Conservation (phyloP, 2,329 filamentous ascomycete genomes). For the Colletotrichum coccodes region DNA sequence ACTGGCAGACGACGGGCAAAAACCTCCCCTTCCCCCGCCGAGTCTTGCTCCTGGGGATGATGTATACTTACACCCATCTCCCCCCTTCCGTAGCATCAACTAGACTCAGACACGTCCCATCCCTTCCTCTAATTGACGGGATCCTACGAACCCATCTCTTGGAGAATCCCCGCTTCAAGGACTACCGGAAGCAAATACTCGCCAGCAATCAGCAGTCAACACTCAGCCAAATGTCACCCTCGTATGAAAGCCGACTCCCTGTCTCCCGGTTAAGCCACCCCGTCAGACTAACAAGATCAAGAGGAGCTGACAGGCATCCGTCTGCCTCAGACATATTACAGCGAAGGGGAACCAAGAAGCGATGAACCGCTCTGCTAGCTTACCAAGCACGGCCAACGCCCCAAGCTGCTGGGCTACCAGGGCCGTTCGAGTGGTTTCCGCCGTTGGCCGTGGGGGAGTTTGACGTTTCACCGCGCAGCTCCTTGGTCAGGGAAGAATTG, state of each 20-base stretch:
- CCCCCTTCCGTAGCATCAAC: not conserved
- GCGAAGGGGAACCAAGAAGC: not conserved
- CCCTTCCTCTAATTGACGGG: slow-evolving; percentile 28
- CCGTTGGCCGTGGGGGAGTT: not conserved
- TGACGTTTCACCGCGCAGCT: slow-evolving; percentile 30
- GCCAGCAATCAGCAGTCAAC: slow-evolving; percentile 7
- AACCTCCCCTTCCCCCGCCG: not conserved
- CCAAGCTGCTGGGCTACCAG: not conserved
- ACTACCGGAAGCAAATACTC: not conserved
- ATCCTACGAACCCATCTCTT: slow-evolving; percentile 6
- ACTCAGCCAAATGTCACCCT: not conserved
- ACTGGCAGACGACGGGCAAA: not conserved
- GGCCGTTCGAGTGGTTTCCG: not conserved
- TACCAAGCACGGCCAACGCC: not conserved
- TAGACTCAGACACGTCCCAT: not conserved
- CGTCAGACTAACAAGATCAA: slow-evolving; percentile 3
- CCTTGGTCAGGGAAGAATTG: slow-evolving; percentile 12
- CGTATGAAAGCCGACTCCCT: not conserved
- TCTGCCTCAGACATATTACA: slow-evolving; percentile 13
- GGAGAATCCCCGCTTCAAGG: not conserved
- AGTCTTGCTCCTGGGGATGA: not conserved
- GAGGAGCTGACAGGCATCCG: slow-evolving; percentile 16
- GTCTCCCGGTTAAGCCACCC: not conserved
- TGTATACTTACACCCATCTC: not conserved
- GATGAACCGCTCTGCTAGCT: not conserved